Percentiles rank a stretch among this genome's conserved stretches.
phyloP scores from a whole-genome alignment of 805 yeast genomes.

The Grigorovia humatica region DNA sequence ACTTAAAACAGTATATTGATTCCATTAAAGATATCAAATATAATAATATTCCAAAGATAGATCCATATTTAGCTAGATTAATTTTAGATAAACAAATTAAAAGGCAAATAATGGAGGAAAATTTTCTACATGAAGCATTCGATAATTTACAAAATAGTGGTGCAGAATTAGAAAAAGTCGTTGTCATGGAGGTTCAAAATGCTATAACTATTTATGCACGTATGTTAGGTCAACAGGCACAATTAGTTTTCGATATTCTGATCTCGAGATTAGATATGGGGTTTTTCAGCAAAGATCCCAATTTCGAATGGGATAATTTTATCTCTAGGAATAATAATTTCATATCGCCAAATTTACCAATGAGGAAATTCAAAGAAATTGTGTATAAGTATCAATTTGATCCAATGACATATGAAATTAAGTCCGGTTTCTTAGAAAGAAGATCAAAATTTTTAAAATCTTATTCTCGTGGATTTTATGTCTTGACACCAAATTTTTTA shows the following conservation, averaged over 20 bases:
- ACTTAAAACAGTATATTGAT: constrained; percentile 42
- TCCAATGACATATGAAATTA: constrained; percentile 54
- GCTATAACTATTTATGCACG: constrained; percentile 66
- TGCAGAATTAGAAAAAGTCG: constrained; percentile 77
- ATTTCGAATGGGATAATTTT: constrained; percentile 83
- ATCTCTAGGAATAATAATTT: constrained; percentile 63
- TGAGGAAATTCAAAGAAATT: constrained; percentile 52
- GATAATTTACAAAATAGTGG: constrained; percentile 81
- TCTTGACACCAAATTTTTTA: constrained; percentile 73
- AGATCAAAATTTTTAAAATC: constrained; percentile 85
- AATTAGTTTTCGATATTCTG: constrained; percentile 54
- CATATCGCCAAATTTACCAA: constrained; percentile 50
- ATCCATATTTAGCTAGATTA: constrained; percentile 71
- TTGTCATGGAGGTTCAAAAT: constrained; percentile 76
- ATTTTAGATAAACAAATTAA: constrained; percentile 67
- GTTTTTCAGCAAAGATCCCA: constrained; percentile 65
- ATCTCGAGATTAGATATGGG: constrained; percentile 58
- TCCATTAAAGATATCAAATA: constrained; percentile 55
- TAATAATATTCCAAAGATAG: constrained; percentile 40
- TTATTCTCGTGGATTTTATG: constrained; percentile 86
- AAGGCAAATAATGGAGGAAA: constrained; percentile 73
- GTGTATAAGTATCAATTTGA: constrained; percentile 59
- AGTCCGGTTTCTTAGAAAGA: constrained; percentile 77
- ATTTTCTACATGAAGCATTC: constrained; percentile 79
- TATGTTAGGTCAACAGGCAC: constrained; percentile 62